Base-by-base conservation (phyloP, 306 rosid species). In the Psophocarpus tetragonolobus region DNA sequence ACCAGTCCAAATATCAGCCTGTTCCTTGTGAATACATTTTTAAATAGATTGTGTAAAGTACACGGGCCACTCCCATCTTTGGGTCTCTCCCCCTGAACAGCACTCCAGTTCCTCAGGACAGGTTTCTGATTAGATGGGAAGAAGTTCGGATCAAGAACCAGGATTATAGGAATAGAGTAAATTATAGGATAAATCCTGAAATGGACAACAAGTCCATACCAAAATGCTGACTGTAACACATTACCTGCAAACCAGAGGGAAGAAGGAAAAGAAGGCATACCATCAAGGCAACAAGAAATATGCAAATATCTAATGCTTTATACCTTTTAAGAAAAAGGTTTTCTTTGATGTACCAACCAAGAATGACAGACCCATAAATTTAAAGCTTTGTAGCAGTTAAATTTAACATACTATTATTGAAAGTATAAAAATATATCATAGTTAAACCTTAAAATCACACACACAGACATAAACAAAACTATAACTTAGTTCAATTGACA, bases 171-270 rank as follows among this genome's bases (percentile, higher is more conserved):
- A 68, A 92, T 88, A 66, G 90, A 84, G 74, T 95, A 89, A 58
- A 95, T 92, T 63, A 91, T 87, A 67, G 98, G 98, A 79, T 92
- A 95, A 72, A 95, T 86, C 84, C 97, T 85, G 75, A 95, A 92
- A 87, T 92, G 98, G 82, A 95, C 98, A 69, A 88, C 81, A 78
- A 95, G 93, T 75, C 99, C 97, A 65, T 88, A 95, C 97, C 99
- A 95, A 80, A 92, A 80, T 80, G 99, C 99, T 75, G 99, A 90
- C 84, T 95, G 99, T 35, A 87, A 68, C 90, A 89, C 82, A 42
- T 82, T 68, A 64, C 97, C 99, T 95, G 97, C 78, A 83, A 78
- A 51, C 44, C 78, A 80, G 33, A 71, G 63, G 73, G 26, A 38
- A 71, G 65, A 75, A 54, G 76, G 63, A 47, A 53, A 75, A 6